Evolutionary conservation across 441 rosid genomes (phyloP).

Genomic region (Kokia cookei): DNA sequence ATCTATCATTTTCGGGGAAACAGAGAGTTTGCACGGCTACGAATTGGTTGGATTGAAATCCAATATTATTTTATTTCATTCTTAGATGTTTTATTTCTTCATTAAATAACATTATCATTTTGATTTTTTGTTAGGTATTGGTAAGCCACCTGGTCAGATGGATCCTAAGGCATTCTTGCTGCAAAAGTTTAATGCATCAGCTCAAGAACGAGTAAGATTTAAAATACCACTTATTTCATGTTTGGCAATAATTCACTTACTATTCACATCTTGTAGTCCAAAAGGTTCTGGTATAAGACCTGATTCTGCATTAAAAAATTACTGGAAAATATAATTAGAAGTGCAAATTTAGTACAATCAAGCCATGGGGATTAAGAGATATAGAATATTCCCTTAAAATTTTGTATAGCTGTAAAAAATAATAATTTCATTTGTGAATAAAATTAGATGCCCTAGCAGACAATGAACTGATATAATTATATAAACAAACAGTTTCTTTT

Average conservation of each 20-base stretch:
- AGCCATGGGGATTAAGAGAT: not conserved
- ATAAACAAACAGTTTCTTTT: not conserved
- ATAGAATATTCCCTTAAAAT: not conserved
- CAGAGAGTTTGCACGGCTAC: conserved; percentile 77
- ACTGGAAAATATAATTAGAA: not conserved
- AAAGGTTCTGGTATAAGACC: not conserved
- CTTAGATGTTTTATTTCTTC: not conserved
- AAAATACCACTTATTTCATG: not conserved
- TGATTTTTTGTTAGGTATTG: conserved; percentile 44
- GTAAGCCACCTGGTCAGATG: conserved; percentile 93
- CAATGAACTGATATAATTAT: not conserved
- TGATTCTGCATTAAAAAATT: not conserved
- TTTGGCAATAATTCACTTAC: not conserved
- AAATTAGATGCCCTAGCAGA: not conserved
- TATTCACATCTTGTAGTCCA: not conserved
- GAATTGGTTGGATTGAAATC: conserved; percentile 54
- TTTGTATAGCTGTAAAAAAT: not conserved
- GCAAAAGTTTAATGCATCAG: conserved; percentile 66
- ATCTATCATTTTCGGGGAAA: conserved; percentile 70
- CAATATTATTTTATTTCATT: not conserved
- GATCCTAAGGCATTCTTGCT: conserved; percentile 92
- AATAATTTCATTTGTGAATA: not conserved
- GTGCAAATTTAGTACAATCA: not conserved
- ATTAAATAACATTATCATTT: not conserved
- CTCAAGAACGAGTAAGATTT: conserved; percentile 52